phyloP scores from a whole-genome alignment of 2,329 filamentous ascomycete genomes.

The Trichoderma asperellum region DNA sequence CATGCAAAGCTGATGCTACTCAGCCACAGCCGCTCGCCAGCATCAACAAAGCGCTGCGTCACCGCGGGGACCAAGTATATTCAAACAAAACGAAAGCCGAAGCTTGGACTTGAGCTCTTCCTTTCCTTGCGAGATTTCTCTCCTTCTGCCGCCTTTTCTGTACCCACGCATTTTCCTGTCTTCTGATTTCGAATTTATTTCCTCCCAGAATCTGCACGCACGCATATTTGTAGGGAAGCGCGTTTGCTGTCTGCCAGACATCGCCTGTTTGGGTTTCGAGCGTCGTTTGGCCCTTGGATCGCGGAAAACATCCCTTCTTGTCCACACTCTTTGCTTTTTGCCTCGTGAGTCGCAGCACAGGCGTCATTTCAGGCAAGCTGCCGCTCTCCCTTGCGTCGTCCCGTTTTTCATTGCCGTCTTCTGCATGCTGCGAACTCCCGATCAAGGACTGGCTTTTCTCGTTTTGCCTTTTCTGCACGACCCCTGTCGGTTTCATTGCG shows the following conservation, averaged over 20 bases:
- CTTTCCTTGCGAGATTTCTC: neutral
- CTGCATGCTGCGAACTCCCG: neutral
- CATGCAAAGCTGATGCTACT: slow-evolving; percentile 4
- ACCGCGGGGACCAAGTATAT: slow-evolving; percentile 27
- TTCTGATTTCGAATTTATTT: neutral
- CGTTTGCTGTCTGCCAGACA: neutral
- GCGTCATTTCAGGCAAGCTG: slow-evolving; percentile 19
- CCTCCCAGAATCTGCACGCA: neutral
- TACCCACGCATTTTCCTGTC: neutral
- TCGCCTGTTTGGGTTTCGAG: slow-evolving; percentile 1
- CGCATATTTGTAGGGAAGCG: neutral
- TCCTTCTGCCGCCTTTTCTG: neutral
- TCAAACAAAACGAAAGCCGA: slow-evolving; percentile 2
- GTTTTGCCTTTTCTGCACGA: neutral
- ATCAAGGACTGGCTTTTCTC: neutral
- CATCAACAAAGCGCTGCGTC: slow-evolving; percentile 25
- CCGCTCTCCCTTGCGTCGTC: neutral
- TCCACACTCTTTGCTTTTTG: neutral
- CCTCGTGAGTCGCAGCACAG: neutral
- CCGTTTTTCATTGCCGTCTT: neutral
- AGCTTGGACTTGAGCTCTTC: neutral
- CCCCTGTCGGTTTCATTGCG: neutral
- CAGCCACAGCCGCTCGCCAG: slow-evolving; percentile 20
- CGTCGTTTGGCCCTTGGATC: neutral
- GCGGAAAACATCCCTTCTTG: neutral